phyloP scores from a whole-genome alignment of 1,284 basidiomycete species.

The Microbotryum violaceum region DNA sequence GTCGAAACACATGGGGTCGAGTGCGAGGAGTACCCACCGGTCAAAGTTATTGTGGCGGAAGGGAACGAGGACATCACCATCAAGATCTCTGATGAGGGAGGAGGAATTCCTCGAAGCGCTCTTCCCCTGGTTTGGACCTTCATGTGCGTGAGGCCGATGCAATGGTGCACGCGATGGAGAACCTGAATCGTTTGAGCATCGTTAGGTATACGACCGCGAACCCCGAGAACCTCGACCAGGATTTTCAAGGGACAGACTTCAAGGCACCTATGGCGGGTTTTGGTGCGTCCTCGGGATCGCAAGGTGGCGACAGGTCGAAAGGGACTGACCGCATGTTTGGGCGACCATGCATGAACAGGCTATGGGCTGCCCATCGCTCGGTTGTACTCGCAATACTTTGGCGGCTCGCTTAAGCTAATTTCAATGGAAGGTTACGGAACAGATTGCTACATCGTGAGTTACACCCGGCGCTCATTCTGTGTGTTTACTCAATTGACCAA shows the following conservation, averaged over 20 bases:
- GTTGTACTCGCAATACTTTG: conserved; percentile 91
- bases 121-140: conserved; percentile 97
- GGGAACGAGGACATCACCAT: conserved; percentile 92
- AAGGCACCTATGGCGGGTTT: conserved; percentile 98
- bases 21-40: conserved; percentile 81
- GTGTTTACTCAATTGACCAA: no score
- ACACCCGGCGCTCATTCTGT: no score
- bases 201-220: conserved; percentile 93
- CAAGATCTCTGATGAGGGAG: conserved; percentile 95
- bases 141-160: conserved; percentile 42
- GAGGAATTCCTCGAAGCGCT: conserved; percentile 87
- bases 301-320: neutral
- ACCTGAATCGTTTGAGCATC: conserved; percentile 1
- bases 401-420: conserved; percentile 90
- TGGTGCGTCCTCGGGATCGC: conserved; percentile 43
- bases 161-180: neutral
- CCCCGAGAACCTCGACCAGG: conserved; percentile 71
- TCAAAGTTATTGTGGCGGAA: conserved; percentile 94
- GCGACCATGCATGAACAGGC: conserved; percentile 12
- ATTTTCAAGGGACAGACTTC: conserved; percentile 87
- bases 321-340: conserved; percentile 5
- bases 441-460: conserved; percentile 22
- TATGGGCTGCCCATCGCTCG: conserved; percentile 69
- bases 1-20: conserved; percentile 87
- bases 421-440: conserved; percentile 75